These are phyloP conservation scores for Strombidium stylifer DNA, from an alignment of 73 alveolate genomes.

Conservation along the genomic window DNA sequence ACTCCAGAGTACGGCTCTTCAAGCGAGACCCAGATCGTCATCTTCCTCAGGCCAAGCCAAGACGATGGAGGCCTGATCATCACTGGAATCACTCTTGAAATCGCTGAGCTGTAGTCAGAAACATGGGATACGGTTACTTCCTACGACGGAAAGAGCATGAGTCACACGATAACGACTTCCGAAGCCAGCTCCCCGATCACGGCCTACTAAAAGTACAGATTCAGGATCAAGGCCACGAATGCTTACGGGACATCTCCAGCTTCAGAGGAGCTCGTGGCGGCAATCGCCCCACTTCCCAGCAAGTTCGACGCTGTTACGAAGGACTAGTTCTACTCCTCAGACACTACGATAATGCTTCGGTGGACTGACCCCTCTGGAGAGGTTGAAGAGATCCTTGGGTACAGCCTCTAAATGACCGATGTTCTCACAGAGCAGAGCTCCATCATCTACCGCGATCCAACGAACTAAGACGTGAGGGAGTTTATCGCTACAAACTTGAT, in stretches of 20 bases:
- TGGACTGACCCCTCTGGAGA: constrained; percentile 59
- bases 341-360: constrained; percentile 29
- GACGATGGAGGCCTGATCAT: constrained; percentile 69
- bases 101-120: constrained; percentile 15
- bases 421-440: not conserved
- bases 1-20: constrained; percentile 55
- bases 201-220: constrained; percentile 48
- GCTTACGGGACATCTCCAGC: constrained; percentile 42
- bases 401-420: constrained; percentile 37
- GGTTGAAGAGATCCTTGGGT: constrained; percentile 32
- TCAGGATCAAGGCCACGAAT: constrained; percentile 48
- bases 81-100: constrained; percentile 22
- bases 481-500: constrained; percentile 9
- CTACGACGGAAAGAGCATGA: constrained; percentile 50
- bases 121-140: constrained; percentile 25
- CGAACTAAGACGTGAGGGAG: not conserved
- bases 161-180: constrained; percentile 27
- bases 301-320: constrained; percentile 40
- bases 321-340: constrained; percentile 26
- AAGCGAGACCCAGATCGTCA: constrained; percentile 9
- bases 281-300: constrained; percentile 56
- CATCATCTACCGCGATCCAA: constrained; percentile 10
- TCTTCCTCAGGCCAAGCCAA: constrained; percentile 38
- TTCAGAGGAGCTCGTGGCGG: constrained; percentile 48
- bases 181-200: not conserved